A percentile compares a stretch with the other conserved stretches of the same genome.
These are phyloP conservation scores for Eucalyptus marginata DNA, from an alignment of 345 rosid genomes.

Conservation along the genomic window DNA sequence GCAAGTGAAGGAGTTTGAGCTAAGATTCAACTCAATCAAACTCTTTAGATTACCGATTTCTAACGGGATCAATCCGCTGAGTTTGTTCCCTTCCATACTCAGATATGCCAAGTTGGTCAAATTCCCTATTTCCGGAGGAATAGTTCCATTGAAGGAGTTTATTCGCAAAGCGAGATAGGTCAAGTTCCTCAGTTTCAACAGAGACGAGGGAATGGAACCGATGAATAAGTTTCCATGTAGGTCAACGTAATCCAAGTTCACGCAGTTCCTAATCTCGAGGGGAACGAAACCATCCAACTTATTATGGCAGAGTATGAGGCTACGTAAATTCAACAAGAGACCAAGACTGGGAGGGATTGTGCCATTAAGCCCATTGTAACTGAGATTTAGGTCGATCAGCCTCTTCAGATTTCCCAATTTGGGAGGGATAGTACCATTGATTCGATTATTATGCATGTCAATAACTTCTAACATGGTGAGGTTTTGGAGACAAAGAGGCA, in stretches of 20 bases:
- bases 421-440: background rate
- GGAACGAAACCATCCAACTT: too few relatives aligned
- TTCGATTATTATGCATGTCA: background rate
- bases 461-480: background rate
- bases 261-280: too few relatives aligned
- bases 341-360: background rate
- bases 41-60: background rate
- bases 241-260: too few relatives aligned
- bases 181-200: too few relatives aligned
- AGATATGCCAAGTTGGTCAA: background rate
- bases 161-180: background rate
- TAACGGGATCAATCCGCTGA: background rate
- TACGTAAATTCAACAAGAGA: background rate
- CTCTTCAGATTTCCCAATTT: background rate
- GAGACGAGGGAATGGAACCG: too few relatives aligned
- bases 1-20: background rate
- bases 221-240: too few relatives aligned
- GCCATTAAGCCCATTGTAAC: background rate
- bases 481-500: background rate
- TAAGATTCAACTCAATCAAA: background rate
- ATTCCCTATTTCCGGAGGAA: background rate
- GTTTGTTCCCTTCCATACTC: background rate
- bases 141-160: background rate
- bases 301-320: too few relatives aligned
- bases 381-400: background rate